Evolutionary conservation across 371 early-diverging fungal genomes (phyloP).

Genomic region (Zychaea mexicana): DNA sequence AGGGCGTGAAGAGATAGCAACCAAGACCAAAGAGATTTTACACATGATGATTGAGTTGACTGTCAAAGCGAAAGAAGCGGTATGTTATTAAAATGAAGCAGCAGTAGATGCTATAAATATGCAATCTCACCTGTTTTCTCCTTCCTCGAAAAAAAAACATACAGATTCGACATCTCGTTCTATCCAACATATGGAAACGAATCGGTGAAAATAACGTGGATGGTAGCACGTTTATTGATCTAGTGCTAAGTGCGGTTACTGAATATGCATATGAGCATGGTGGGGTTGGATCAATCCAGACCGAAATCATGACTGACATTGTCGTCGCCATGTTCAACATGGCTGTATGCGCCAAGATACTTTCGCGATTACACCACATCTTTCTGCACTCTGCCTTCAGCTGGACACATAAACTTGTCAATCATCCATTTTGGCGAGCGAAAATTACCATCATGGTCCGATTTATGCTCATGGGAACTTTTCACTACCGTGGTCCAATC

Average conservation of each 20-base stretch:
- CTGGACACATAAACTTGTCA: slow-evolving; percentile 66
- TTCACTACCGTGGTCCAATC: slow-evolving; percentile 70
- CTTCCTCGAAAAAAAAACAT: not conserved
- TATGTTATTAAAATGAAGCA: not conserved
- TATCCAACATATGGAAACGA: slow-evolving; percentile 81
- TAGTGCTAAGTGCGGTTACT: slow-evolving; percentile 78
- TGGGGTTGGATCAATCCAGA: slow-evolving; percentile 67
- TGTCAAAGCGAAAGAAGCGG: slow-evolving; percentile 50
- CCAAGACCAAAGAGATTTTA: slow-evolving; percentile 71
- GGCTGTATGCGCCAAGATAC: slow-evolving; percentile 75
- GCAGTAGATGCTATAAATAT: not conserved
- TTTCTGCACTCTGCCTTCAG: slow-evolving; percentile 68
- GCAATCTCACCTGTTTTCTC: no score
- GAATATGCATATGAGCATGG: slow-evolving; percentile 77
- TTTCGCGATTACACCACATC: slow-evolving; percentile 68
- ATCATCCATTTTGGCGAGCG: slow-evolving; percentile 84
- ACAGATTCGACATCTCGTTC: slow-evolving; percentile 74
- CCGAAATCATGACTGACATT: slow-evolving; percentile 84
- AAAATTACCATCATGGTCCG: slow-evolving; percentile 77
- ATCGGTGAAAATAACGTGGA: slow-evolving; percentile 68
- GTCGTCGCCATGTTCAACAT: slow-evolving; percentile 77
- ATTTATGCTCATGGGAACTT: slow-evolving; percentile 85
- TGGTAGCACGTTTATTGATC: slow-evolving; percentile 53
- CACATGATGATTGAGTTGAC: slow-evolving; percentile 78
- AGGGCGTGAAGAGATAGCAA: slow-evolving; percentile 39